These are phyloP conservation scores for Didymella glomerata DNA, from an alignment of 2,329 filamentous ascomycete species.

Conservation along the genomic window DNA sequence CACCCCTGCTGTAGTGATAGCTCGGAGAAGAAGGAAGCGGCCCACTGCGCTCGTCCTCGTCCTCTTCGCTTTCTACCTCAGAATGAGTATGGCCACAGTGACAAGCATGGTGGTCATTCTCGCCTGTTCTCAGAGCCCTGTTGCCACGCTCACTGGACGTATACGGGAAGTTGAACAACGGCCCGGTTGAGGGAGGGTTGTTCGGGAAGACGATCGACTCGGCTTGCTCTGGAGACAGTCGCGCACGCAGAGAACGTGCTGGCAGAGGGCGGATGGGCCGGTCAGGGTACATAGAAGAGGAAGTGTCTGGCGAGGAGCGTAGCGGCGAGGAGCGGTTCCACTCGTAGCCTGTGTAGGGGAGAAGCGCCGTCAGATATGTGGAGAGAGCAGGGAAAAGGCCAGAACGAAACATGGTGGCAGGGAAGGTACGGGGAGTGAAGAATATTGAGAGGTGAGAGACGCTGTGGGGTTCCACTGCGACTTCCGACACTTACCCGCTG, in stretches of 20 bases:
- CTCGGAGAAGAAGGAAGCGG: slow-evolving; percentile 53
- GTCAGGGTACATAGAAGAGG: slow-evolving; percentile 83
- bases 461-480: slow-evolving; percentile 33
- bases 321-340: slow-evolving; percentile 53
- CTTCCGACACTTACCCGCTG: slow-evolving; percentile 50
- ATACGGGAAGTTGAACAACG: slow-evolving; percentile 77
- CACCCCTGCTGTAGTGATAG: slow-evolving; percentile 49
- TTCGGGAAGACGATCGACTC: slow-evolving; percentile 84
- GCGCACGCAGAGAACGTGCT: slow-evolving; percentile 85
- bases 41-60: slow-evolving; percentile 56
- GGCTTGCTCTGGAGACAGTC: slow-evolving; percentile 84
- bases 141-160: slow-evolving; percentile 42
- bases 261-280: slow-evolving; percentile 93
- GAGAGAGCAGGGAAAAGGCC: slow-evolving; percentile 38
- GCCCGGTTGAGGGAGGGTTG: slow-evolving; percentile 72
- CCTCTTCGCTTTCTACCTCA: slow-evolving; percentile 68
- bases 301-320: slow-evolving; percentile 68
- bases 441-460: slow-evolving; percentile 35
- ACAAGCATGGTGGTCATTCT: slow-evolving; percentile 60
- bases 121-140: slow-evolving; percentile 55
- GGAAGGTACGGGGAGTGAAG: slow-evolving; percentile 26
- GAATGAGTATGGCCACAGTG: slow-evolving; percentile 57
- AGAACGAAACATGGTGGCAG: slow-evolving; percentile 26
- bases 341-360: slow-evolving; percentile 51
- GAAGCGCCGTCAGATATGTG: slow-evolving; percentile 47